Conservation (phyloP, 2,329 filamentous ascomycete species). For the Penicillium sp. region DNA sequence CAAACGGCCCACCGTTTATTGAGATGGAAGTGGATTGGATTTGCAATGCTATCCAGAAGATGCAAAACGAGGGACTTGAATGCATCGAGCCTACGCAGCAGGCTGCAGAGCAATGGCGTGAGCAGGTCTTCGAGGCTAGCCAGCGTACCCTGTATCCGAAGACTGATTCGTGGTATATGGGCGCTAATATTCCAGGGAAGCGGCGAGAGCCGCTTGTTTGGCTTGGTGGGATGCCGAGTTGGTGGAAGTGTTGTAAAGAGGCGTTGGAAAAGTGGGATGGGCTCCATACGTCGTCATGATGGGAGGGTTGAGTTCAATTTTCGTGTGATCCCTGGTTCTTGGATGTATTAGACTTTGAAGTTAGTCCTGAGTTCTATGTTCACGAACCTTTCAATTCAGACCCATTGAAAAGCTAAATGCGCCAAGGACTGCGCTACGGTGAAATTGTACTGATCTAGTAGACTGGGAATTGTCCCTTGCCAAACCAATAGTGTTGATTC, state of each 20-base stretch:
- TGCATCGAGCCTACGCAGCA: constrained; percentile 19
- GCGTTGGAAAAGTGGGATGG: constrained; percentile 21
- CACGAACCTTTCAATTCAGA: too few relatives aligned
- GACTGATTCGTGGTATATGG: constrained; percentile 36
- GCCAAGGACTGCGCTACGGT: too few relatives aligned
- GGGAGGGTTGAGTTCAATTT: neutral
- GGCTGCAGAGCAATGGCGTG: constrained; percentile 26
- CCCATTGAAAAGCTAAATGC: too few relatives aligned
- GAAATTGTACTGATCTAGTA: too few relatives aligned
- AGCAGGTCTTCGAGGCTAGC: constrained; percentile 20
- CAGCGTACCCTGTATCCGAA: constrained; percentile 26
- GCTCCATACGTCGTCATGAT: constrained; percentile 3
- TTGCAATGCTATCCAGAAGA: constrained; percentile 23
- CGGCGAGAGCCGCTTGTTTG: constrained; percentile 55
- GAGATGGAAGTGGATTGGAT: constrained; percentile 45
- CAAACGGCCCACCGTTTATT: constrained; percentile 45
- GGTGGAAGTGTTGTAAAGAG: constrained; percentile 24
- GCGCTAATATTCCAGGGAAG: constrained; percentile 35
- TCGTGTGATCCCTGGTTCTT: too few relatives aligned
- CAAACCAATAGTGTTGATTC: too few relatives aligned
- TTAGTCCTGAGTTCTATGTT: too few relatives aligned
- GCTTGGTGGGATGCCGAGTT: constrained; percentile 28
- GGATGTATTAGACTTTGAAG: too few relatives aligned
- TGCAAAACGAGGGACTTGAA: constrained; percentile 19
- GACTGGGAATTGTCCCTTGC: too few relatives aligned